Conservation (phyloP, 176 grass and related monocot genomes). For the Eremochloa ophiuroides region DNA sequence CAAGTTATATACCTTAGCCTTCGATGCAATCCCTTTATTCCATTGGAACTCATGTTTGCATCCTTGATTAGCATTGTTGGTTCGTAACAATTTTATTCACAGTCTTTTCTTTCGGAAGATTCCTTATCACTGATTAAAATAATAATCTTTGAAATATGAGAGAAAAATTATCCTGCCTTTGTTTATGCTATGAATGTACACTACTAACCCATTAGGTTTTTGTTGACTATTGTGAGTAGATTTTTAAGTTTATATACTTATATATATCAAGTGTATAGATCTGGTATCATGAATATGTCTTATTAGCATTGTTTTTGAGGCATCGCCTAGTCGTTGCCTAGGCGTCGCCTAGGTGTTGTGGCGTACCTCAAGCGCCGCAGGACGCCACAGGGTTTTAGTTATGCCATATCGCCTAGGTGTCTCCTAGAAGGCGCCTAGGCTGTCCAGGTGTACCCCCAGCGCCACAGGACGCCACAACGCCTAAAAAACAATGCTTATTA, state of each 20-base stretch:
- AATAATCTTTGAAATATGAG: not conserved
- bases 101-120: not conserved
- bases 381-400: too few relatives aligned
- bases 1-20: not conserved
- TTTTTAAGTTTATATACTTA: not conserved
- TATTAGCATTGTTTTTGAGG: too few relatives aligned
- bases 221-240: not conserved
- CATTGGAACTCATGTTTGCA: not conserved
- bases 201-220: not conserved
- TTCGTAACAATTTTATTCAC: slow-evolving; percentile 4
- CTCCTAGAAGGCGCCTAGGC: too few relatives aligned
- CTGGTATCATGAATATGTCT: not conserved
- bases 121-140: not conserved
- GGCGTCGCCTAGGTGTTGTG: too few relatives aligned
- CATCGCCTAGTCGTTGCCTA: too few relatives aligned
- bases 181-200: not conserved
- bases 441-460: too few relatives aligned
- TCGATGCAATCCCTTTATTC: not conserved
- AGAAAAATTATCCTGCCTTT: not conserved
- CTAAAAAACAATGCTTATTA: too few relatives aligned
- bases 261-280: not conserved
- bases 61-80: not conserved
- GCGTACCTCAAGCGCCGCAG: too few relatives aligned
- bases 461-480: too few relatives aligned
- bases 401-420: too few relatives aligned